Base-by-base conservation (phyloP, 2,329 filamentous ascomycete species). In the Penicillium freii region DNA sequence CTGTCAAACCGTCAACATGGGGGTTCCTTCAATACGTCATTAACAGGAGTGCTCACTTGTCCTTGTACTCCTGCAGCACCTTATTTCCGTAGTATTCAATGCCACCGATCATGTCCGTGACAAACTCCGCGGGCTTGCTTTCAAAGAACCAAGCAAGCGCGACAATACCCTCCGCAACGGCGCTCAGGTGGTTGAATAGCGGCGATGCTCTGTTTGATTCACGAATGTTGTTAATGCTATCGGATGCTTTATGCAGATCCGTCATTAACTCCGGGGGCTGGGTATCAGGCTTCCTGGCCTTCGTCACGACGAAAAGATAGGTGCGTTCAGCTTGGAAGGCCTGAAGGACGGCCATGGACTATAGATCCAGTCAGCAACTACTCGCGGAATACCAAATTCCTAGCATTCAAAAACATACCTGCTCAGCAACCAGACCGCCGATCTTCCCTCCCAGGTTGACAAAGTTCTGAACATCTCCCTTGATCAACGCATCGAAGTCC, bases 31-130 rank as follows among this genome's bases (percentile, higher is more conserved):
- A 17, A 17, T 23, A 29, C 13, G 2, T 25, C 29, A 29, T 27
- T 17, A 43, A 11, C 0, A 29, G 13, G 15, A 49, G 17, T 29
- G 61, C 83, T 66, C 73, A 89, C 87, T 86, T 88, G 62, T 90
- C 92, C 77, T 95, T 97, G 75, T 89, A 87, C 67, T 95, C 89
- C 77, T 92, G 96, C 66, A 97, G 79, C 38, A 99, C 90, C 66
- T 92, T 87, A 79, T 99, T 97, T 34, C 94, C 94, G 68, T 91
- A 97, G 79, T 96, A 96, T 73, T 97, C 89, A 40, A 92, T 91
- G 50, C 91, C 88, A 31, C 88, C 87, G 21, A 96, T 81, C 58
- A 88, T 88, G 66, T 96, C 92, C 46, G 87, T 87, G 46, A 97
- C 89, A 68, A 92, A 90, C 70, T 94, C 92, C 62, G 84, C 87